Percentiles rank a stretch among this genome's conserved stretches.
These are phyloP conservation scores for Fraxinus velutina DNA, from an alignment of 305 asterid genomes.

Conservation along the genomic window DNA sequence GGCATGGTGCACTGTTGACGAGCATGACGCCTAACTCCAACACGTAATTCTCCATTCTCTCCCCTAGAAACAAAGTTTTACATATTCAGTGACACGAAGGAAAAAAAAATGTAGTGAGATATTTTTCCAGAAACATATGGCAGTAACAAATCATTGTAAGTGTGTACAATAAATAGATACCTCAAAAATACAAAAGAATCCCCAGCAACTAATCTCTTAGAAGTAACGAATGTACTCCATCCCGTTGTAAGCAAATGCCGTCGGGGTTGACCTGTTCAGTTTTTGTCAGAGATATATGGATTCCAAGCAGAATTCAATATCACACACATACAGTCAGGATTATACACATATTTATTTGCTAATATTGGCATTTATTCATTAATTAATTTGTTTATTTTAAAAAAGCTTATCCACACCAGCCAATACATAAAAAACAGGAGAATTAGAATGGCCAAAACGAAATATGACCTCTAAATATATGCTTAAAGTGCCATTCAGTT, in stretches of 20 bases:
- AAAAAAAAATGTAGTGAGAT: not conserved
- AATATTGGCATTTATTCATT: not conserved
- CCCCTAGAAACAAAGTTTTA: constrained; percentile 46
- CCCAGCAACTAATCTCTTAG: constrained; percentile 86
- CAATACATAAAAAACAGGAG: not conserved
- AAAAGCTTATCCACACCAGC: not conserved
- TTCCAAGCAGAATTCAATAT: not conserved
- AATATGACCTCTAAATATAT: constrained; percentile 77
- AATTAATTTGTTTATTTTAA: not conserved
- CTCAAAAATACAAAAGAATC: constrained; percentile 91
- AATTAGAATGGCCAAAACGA: not conserved
- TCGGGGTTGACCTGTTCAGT: constrained; percentile 79
- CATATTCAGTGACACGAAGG: not conserved
- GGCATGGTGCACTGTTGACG: constrained; percentile 82
- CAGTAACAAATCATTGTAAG: not conserved
- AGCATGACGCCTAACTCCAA: constrained; percentile 74
- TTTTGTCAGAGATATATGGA: not conserved
- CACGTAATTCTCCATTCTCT: constrained; percentile 74
- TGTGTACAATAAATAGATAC: constrained; percentile 27
- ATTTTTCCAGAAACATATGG: not conserved
- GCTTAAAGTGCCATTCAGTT: constrained; percentile 83
- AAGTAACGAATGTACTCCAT: constrained; percentile 92
- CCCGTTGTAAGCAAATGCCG: constrained; percentile 97
- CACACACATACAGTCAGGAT: not conserved
- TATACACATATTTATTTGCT: not conserved